These are phyloP conservation scores for Penicillium occitanis DNA, from an alignment of 2,329 filamentous ascomycete genomes.

Conservation along the genomic window DNA sequence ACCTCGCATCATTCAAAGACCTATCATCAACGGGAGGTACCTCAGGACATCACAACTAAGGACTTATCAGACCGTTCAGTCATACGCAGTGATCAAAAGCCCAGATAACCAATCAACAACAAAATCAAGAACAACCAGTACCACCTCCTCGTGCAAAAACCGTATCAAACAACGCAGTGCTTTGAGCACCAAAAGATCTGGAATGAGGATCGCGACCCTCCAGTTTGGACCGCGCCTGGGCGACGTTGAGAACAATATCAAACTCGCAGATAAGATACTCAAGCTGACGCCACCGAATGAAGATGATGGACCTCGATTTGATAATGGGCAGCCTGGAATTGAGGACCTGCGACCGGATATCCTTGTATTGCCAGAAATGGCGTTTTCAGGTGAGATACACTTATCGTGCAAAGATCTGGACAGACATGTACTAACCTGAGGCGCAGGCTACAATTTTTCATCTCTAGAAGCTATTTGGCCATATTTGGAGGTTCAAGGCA, in stretches of 20 bases:
- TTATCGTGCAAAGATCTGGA: neutral
- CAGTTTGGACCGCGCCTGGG: slow-evolving; percentile 48
- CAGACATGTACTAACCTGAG: neutral
- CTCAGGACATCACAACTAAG: neutral
- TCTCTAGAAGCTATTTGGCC: slow-evolving; percentile 57
- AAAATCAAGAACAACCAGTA: neutral
- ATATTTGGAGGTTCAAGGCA: slow-evolving; percentile 58
- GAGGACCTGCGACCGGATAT: slow-evolving; percentile 50
- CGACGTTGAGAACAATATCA: slow-evolving; percentile 48
- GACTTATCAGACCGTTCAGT: neutral
- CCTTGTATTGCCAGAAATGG: slow-evolving; percentile 62
- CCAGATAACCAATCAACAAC: neutral
- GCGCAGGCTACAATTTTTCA: slow-evolving; percentile 63
- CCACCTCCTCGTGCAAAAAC: no score
- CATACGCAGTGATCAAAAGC: neutral
- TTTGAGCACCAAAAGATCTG: neutral
- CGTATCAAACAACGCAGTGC: neutral
- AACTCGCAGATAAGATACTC: slow-evolving; percentile 45
- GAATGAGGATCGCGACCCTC: slow-evolving; percentile 50
- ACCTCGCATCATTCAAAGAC: neutral
- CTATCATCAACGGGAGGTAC: neutral
- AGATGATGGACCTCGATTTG: neutral
- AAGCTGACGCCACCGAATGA: slow-evolving; percentile 24
- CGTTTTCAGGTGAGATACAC: slow-evolving; percentile 54
- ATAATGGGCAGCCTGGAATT: slow-evolving; percentile 22